Evolutionary conservation across 2,329 filamentous ascomycete species (phyloP).

Genomic region (Xylariales sp.): DNA sequence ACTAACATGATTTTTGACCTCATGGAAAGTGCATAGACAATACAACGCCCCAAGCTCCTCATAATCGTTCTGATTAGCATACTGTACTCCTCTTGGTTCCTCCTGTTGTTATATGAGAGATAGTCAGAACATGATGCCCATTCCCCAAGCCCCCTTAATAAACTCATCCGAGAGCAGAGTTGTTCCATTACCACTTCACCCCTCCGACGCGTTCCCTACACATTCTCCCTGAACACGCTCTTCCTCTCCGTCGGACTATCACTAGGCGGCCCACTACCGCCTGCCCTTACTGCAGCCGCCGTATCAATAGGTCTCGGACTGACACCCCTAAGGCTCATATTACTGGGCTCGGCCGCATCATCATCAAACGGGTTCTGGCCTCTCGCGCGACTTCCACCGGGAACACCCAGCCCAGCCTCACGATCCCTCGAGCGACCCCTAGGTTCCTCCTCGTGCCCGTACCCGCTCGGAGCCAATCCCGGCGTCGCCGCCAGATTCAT

Average conservation of each 20-base stretch:
- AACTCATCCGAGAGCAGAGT: too few relatives aligned
- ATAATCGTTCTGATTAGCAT: too few relatives aligned
- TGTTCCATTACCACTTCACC: too few relatives aligned
- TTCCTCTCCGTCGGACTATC: slow-evolving; percentile 63
- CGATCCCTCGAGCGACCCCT: slow-evolving; percentile 41
- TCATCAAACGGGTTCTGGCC: slow-evolving; percentile 67
- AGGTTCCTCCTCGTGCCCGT: slow-evolving; percentile 23
- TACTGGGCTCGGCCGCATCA: slow-evolving; percentile 54
- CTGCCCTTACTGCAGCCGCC: slow-evolving; percentile 26
- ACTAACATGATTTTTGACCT: too few relatives aligned
- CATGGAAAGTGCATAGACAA: too few relatives aligned
- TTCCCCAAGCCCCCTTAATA: too few relatives aligned
- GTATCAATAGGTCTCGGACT: slow-evolving; percentile 70
- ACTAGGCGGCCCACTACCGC: slow-evolving; percentile 33
- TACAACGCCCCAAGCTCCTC: too few relatives aligned
- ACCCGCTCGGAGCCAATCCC: slow-evolving; percentile 24
- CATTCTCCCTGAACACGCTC: slow-evolving; percentile 66
- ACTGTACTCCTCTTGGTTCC: too few relatives aligned
- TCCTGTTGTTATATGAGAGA: too few relatives aligned
- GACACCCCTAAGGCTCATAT: slow-evolving; percentile 61
- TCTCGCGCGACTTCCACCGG: slow-evolving; percentile 37
- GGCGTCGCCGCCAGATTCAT: slow-evolving; percentile 42
- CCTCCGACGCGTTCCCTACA: too few relatives aligned
- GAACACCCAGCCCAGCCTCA: slow-evolving; percentile 26
- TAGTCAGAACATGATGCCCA: too few relatives aligned